Conservation (phyloP, 2,329 filamentous ascomycete genomes). For the Ploettnerulaceae sp. region DNA sequence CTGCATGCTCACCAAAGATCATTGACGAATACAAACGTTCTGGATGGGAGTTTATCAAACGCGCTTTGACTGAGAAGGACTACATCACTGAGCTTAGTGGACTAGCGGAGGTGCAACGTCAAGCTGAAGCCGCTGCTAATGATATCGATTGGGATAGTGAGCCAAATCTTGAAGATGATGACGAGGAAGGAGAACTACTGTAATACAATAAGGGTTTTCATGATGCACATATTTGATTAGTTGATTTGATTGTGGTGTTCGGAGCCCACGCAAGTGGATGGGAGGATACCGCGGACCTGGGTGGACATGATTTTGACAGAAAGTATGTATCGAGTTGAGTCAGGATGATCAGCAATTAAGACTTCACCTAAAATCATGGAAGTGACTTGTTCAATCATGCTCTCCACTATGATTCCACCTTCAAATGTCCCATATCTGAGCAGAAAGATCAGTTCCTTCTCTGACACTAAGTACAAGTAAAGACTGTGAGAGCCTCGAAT, state of each 20-base stretch:
- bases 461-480: too few relatives aligned
- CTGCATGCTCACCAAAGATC: slow-evolving; percentile 69
- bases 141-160: slow-evolving; percentile 60
- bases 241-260: not conserved
- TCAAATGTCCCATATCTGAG: too few relatives aligned
- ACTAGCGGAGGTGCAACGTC: slow-evolving; percentile 64
- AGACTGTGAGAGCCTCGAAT: too few relatives aligned
- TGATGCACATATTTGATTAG: not conserved
- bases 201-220: slow-evolving; percentile 11
- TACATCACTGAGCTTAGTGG: slow-evolving; percentile 76
- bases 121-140: slow-evolving; percentile 44
- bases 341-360: too few relatives aligned
- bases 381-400: too few relatives aligned
- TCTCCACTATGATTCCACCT: too few relatives aligned
- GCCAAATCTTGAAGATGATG: slow-evolving; percentile 50
- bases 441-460: too few relatives aligned
- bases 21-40: slow-evolving; percentile 60
- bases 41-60: slow-evolving; percentile 73
- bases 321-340: too few relatives aligned
- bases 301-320: too few relatives aligned
- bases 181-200: slow-evolving; percentile 36
- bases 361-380: too few relatives aligned
- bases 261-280: not conserved
- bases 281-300: too few relatives aligned
- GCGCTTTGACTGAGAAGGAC: slow-evolving; percentile 67